Evolutionary conservation across 2,329 filamentous ascomycete genomes (phyloP).

Genomic region (Monosporascus cannonballus): DNA sequence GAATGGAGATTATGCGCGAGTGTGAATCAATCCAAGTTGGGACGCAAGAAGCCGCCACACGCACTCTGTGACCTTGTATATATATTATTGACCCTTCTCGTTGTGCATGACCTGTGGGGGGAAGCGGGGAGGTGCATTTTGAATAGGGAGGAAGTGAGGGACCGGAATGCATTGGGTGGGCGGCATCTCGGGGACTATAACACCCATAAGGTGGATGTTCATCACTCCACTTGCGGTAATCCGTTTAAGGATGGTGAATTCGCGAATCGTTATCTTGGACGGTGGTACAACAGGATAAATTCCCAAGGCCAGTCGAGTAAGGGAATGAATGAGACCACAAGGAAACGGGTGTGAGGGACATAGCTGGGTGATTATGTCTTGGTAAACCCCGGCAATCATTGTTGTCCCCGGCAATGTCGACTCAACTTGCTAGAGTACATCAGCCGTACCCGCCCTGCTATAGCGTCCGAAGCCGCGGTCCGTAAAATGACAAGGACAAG

Average conservation of each 20-base stretch:
- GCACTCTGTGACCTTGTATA: background rate
- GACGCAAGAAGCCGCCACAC: background rate
- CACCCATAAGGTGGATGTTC: too few relatives aligned
- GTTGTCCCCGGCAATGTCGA: too few relatives aligned
- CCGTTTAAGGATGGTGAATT: background rate
- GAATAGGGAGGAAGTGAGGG: background rate
- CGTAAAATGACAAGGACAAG: too few relatives aligned
- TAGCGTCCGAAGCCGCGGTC: too few relatives aligned
- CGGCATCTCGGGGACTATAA: too few relatives aligned
- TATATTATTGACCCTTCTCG: too few relatives aligned
- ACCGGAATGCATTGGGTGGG: too few relatives aligned
- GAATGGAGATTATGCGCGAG: background rate
- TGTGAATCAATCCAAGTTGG: background rate
- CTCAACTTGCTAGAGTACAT: too few relatives aligned
- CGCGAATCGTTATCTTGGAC: background rate
- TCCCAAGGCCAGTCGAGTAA: background rate
- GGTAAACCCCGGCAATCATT: too few relatives aligned
- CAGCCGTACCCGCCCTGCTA: too few relatives aligned
- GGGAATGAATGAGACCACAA: background rate
- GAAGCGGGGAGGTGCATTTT: background rate
- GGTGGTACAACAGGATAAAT: background rate
- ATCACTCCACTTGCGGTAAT: background rate
- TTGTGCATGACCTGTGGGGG: background rate
- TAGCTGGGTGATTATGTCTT: too few relatives aligned
- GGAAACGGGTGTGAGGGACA: too few relatives aligned